Percentiles rank a stretch among this genome's conserved stretches.
These are phyloP conservation scores for Leccinum subgranulosum DNA, from an alignment of 768 basidiomycete genomes.

Conservation along the genomic window DNA sequence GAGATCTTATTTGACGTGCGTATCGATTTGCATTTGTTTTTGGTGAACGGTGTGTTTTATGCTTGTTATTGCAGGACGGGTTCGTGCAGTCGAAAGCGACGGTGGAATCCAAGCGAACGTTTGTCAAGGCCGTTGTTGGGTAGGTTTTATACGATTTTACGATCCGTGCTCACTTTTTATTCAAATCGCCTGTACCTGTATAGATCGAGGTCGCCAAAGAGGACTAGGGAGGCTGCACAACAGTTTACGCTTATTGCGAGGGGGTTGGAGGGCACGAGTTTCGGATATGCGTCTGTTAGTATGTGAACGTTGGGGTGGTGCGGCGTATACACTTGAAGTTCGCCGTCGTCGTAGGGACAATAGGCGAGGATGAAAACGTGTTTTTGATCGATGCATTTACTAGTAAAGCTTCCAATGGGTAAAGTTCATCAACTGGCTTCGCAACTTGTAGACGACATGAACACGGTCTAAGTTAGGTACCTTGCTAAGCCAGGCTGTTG, in stretches of 20 bases:
- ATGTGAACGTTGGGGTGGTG: constrained; percentile 28
- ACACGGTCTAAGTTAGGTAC: neutral
- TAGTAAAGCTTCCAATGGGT: neutral
- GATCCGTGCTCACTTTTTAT: neutral
- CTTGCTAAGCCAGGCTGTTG: too few relatives aligned
- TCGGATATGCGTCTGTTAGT: constrained; percentile 73
- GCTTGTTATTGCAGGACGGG: constrained; percentile 46
- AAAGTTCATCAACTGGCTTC: too few relatives aligned
- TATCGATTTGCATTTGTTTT: neutral
- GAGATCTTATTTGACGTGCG: constrained; percentile 51
- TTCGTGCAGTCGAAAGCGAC: constrained; percentile 75
- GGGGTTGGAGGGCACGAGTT: constrained; percentile 80
- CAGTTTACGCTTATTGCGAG: constrained; percentile 84
- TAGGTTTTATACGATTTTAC: constrained; percentile 30
- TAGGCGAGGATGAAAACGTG: neutral
- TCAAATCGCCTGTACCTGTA: neutral
- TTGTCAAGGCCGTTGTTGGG: constrained; percentile 71
- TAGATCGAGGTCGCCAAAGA: constrained; percentile 70
- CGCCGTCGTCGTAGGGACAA: too few relatives aligned
- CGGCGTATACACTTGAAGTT: too few relatives aligned
- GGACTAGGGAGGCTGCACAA: constrained; percentile 78
- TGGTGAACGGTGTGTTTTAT: neutral
- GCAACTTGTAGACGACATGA: too few relatives aligned
- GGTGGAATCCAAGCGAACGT: constrained; percentile 70
- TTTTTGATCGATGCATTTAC: neutral